Evolutionary conservation across 768 basidiomycete species (phyloP).

Genomic region (Albatrellus ellisii): DNA sequence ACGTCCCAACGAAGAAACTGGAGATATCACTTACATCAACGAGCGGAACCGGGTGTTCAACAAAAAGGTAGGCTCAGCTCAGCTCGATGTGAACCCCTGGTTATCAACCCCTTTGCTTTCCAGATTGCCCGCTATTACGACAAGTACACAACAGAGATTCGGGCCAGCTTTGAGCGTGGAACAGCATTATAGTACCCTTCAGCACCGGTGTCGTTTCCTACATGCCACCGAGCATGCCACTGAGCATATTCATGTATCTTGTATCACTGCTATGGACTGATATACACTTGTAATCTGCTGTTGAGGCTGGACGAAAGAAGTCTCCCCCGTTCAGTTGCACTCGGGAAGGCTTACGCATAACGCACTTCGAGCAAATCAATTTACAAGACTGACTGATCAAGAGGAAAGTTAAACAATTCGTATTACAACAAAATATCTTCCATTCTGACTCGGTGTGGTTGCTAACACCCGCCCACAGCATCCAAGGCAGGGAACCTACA

Average conservation of each 20-base stretch:
- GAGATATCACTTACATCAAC: slow-evolving; percentile 98
- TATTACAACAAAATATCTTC: no score
- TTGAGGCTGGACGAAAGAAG: not conserved
- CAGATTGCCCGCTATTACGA: slow-evolving; percentile 93
- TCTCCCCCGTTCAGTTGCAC: no score
- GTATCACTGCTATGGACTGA: slow-evolving; percentile 7
- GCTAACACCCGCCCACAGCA: no score
- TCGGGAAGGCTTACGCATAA: not conserved
- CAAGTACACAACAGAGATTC: slow-evolving; percentile 93
- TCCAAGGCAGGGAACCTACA: no score
- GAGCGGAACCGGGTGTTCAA: slow-evolving; percentile 97
- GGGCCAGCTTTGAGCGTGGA: slow-evolving; percentile 95
- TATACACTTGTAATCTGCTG: not conserved
- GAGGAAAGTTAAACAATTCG: no score
- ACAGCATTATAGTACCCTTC: slow-evolving; percentile 66
- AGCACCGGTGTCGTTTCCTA: not conserved
- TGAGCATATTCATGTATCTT: not conserved
- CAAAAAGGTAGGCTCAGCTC: slow-evolving; percentile 56
- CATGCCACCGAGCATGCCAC: not conserved
- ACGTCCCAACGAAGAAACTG: slow-evolving; percentile 81
- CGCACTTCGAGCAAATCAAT: no score
- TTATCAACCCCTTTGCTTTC: slow-evolving; percentile 2
- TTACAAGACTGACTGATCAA: no score
- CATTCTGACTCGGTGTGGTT: no score
- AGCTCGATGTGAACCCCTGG: not conserved